phyloP scores from a whole-genome alignment of 768 basidiomycete species.

The Suillus clintonianus region DNA sequence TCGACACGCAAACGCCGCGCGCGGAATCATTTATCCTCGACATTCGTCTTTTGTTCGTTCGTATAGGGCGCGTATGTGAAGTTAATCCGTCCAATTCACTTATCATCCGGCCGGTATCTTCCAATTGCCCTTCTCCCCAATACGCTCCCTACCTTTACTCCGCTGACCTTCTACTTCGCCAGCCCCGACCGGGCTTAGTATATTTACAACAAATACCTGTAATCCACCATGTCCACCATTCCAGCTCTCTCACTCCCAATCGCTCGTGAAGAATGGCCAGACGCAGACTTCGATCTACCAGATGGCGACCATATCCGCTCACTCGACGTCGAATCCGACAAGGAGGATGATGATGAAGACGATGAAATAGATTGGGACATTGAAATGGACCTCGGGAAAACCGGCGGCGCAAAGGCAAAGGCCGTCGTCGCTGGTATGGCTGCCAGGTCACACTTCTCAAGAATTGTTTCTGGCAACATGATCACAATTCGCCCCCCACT shows the following conservation, averaged over 20 bases:
- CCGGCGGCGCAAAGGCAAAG: slow-evolving; percentile 51
- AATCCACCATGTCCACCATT: slow-evolving; percentile 53
- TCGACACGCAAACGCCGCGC: slow-evolving; percentile 11
- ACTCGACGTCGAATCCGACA: slow-evolving; percentile 59
- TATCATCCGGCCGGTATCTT: slow-evolving; percentile 6
- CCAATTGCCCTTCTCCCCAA: neutral
- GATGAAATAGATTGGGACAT: slow-evolving; percentile 78
- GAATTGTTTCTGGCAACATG: slow-evolving; percentile 21
- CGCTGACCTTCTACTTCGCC: slow-evolving; percentile 17
- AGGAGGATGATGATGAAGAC: slow-evolving; percentile 57
- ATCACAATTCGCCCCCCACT: slow-evolving; percentile 69
- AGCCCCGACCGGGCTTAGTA: slow-evolving; percentile 19
- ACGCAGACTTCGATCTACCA: slow-evolving; percentile 84
- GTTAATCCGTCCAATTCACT: slow-evolving; percentile 5
- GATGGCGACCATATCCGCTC: slow-evolving; percentile 71
- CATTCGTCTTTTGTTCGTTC: slow-evolving; percentile 6
- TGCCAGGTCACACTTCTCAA: slow-evolving; percentile 43
- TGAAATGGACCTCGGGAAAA: slow-evolving; percentile 68
- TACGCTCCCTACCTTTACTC: slow-evolving; percentile 10
- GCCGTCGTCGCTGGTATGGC: slow-evolving; percentile 40
- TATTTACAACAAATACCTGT: slow-evolving; percentile 23
- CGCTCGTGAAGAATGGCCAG: slow-evolving; percentile 79
- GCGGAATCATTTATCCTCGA: slow-evolving; percentile 1
- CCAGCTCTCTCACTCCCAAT: slow-evolving; percentile 56
- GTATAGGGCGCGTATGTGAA: slow-evolving; percentile 5